These are phyloP conservation scores for Ceratobasidium sp. DNA, from an alignment of 1,284 basidiomycete genomes.

Conservation along the genomic window DNA sequence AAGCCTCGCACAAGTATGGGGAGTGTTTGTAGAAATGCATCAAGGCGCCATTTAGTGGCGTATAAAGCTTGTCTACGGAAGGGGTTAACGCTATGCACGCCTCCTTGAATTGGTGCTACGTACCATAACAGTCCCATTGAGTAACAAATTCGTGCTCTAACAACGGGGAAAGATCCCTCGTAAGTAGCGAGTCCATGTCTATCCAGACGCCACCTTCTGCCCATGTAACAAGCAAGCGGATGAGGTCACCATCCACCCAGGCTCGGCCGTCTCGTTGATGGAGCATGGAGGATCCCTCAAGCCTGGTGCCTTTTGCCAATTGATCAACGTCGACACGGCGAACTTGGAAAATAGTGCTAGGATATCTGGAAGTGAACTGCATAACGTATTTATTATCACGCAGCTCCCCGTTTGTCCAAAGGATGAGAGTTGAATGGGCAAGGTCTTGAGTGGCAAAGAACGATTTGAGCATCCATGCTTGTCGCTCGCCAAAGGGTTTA, in stretches of 20 bases:
- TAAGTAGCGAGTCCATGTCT: slow-evolving; percentile 92
- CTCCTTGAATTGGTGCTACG: slow-evolving; percentile 47
- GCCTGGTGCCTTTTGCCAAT: slow-evolving; percentile 74
- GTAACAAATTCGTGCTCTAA: slow-evolving; percentile 91
- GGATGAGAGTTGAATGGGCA: slow-evolving; percentile 64
- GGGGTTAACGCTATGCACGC: slow-evolving; percentile 11
- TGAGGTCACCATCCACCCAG: slow-evolving; percentile 91
- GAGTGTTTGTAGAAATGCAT: slow-evolving; percentile 89
- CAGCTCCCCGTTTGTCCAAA: slow-evolving; percentile 89
- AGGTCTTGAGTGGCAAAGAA: slow-evolving; percentile 88
- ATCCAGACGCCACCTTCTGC: slow-evolving; percentile 89
- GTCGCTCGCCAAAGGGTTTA: slow-evolving; percentile 72
- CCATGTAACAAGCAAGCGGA: slow-evolving; percentile 86
- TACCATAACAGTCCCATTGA: slow-evolving; percentile 96
- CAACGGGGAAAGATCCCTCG: slow-evolving; percentile 78
- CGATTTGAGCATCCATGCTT: slow-evolving; percentile 85
- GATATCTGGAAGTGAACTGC: slow-evolving; percentile 66
- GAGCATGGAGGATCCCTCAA: slow-evolving; percentile 68
- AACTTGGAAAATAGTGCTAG: slow-evolving; percentile 68
- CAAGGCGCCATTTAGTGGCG: slow-evolving; percentile 86
- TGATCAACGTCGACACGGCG: slow-evolving; percentile 67
- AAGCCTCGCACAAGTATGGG: slow-evolving; percentile 92
- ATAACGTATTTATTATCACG: slow-evolving; percentile 63
- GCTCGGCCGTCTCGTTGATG: slow-evolving; percentile 72
- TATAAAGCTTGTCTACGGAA: slow-evolving; percentile 77